Evolutionary conservation across 2,329 filamentous ascomycete genomes (phyloP), one percentile per base, ranked within the genome.

Genomic region (Trichophyton equinum): DNA sequence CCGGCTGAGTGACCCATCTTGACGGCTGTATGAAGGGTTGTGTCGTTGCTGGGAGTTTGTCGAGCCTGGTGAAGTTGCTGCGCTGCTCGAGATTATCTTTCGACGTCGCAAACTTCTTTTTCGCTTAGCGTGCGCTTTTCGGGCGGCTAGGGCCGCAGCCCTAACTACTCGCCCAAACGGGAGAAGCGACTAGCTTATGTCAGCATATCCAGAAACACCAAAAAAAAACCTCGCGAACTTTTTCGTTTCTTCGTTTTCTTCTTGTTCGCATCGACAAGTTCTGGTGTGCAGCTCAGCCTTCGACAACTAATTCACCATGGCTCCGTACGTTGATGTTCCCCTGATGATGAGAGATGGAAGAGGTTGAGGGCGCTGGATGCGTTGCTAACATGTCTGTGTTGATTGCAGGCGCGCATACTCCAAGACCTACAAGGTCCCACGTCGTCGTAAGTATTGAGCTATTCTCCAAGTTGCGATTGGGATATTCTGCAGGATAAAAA

Each of bases 361-460:
- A 27, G 20, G 15, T 25, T 13, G 46, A 49, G 27, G 15, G 18
- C 56, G 46, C 49, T n/a, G 7, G 13, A 25, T 6, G 22, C 60
- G 30, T 51, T 60, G 44, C 70, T 72, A 70, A 73, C n/a, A 18
- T 66, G 55, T 36, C 63, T 59, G 27, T 47, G 64, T 58, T 64
- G 47, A 62, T 55, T 67, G 58, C 66, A 77, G 74, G 71, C 80
- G 86, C 77, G 88, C 87, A 73, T 96, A 96, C 84, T 95, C 88
- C 78, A 99, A 99, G 90, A 99, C 94, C 85, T 95, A 95, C 79
- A 96, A 95, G 88, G 91, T 95, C 84, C 91, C 92, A 76, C 85
- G 88, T 81, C 88, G 92, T 82, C 92, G 77, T 80, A 76, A 77
- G 78, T 79, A 63, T 46, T 42, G 18, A 44, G 40, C 15, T 15